Evolutionary conservation across 805 yeast species (phyloP).

Genomic region (Lipomyces oligophaga): DNA sequence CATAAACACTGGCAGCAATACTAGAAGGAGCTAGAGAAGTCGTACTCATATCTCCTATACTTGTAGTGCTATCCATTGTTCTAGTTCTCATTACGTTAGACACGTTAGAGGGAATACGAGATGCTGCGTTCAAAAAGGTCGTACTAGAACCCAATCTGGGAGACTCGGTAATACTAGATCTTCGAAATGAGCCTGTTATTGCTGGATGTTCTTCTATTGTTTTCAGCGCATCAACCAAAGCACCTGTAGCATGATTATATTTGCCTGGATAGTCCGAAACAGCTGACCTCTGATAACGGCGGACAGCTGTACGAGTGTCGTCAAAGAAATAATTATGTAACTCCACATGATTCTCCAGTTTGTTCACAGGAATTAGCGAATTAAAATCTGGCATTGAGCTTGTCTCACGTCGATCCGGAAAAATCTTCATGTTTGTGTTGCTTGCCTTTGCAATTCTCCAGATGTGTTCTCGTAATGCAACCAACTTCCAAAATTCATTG

Average conservation of each 20-base stretch:
- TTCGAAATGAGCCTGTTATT: conserved; percentile 24
- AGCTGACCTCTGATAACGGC: conserved; percentile 8
- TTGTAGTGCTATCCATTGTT: conserved; percentile 4
- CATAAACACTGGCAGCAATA: conserved; percentile 9
- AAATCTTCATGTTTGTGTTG: conserved; percentile 6
- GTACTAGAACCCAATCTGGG: conserved; percentile 11
- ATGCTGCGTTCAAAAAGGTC: conserved; percentile 21
- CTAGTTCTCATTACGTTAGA: conserved; percentile 6
- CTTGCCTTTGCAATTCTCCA: conserved; percentile 46
- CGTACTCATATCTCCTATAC: not conserved
- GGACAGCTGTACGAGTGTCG: conserved; percentile 21
- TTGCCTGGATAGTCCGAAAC: conserved; percentile 14
- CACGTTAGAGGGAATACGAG: conserved; percentile 9
- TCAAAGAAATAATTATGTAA: conserved; percentile 28
- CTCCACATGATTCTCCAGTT: conserved; percentile 21
- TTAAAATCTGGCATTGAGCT: conserved; percentile 4
- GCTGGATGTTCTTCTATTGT: conserved; percentile 17
- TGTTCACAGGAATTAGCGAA: conserved; percentile 17
- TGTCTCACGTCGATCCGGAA: not conserved
- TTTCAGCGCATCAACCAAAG: conserved; percentile 21
- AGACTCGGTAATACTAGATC: conserved; percentile 26
- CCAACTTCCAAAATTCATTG: conserved; percentile 78
- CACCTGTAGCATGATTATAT: conserved; percentile 13
- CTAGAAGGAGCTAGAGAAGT: conserved; percentile 2
- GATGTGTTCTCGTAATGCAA: conserved; percentile 64